A percentile compares a stretch with the other conserved stretches of the same genome.
phyloP scores from a whole-genome alignment of 169 alveolate species.

The Amoebophrya sp. region DNA sequence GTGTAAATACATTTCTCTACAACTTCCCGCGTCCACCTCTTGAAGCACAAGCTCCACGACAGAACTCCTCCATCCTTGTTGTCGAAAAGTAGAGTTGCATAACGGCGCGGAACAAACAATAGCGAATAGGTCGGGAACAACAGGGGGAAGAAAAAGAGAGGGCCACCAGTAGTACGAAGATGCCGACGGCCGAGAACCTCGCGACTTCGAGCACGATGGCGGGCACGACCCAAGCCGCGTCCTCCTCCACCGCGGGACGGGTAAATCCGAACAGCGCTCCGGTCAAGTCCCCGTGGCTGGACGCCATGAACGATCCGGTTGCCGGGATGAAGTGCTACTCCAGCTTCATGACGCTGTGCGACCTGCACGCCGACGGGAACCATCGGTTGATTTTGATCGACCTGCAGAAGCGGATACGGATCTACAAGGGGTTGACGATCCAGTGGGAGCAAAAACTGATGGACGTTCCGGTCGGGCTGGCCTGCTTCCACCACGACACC shows the following conservation, averaged over 20 bases:
- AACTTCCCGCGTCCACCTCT: too few species aligned
- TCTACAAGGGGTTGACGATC: constrained; percentile 22
- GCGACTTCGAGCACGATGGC: not conserved
- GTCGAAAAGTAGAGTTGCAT: not conserved
- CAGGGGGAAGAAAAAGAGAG: too few species aligned
- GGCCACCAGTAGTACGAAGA: too few species aligned
- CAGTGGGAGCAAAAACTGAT: constrained; percentile 12
- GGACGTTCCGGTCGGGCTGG: not conserved
- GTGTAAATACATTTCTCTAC: too few species aligned
- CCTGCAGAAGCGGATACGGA: constrained; percentile 23
- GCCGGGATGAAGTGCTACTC: not conserved
- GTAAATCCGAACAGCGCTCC: too few species aligned
- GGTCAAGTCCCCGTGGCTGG: not conserved
- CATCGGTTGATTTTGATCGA: constrained; percentile 1
- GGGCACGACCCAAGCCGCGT: too few species aligned
- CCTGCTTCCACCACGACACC: not conserved
- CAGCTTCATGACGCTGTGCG: not conserved
- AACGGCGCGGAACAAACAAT: not conserved
- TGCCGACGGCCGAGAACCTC: not conserved
- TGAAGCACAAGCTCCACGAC: too few species aligned
- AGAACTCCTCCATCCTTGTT: too few species aligned
- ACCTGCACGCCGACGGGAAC: constrained; percentile 5
- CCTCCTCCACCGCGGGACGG: too few species aligned
- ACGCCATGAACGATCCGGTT: constrained; percentile 11
- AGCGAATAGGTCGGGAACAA: not conserved